Conservation (phyloP, 169 alveolate species). For the Miamiensis avidus region DNA sequence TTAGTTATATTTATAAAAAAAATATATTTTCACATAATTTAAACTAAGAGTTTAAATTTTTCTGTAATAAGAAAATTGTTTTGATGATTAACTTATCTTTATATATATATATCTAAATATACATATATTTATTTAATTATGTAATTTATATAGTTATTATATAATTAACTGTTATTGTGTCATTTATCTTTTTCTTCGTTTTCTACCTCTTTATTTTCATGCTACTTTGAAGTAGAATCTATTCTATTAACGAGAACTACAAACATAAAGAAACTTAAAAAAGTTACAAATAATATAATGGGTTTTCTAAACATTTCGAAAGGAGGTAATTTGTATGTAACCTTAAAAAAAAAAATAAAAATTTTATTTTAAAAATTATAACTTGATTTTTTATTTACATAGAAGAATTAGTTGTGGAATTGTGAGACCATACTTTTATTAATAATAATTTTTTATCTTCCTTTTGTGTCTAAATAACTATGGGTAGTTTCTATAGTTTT, state of each 20-base stretch:
- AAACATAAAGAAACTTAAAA: slow-evolving; percentile 21
- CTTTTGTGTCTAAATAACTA: slow-evolving; percentile 50
- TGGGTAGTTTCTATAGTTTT: not conserved
- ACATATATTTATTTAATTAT: too few species aligned
- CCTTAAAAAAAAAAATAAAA: slow-evolving; percentile 5
- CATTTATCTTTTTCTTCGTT: not conserved
- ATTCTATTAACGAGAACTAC: slow-evolving; percentile 32
- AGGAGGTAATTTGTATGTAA: slow-evolving; percentile 19
- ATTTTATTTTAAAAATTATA: not conserved
- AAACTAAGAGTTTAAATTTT: too few species aligned
- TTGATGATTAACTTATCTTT: too few species aligned
- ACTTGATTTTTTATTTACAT: slow-evolving; percentile 16
- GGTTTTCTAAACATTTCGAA: slow-evolving; percentile 29
- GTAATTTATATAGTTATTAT: too few species aligned
- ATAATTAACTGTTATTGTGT: too few species aligned
- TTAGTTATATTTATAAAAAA: too few species aligned
- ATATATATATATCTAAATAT: too few species aligned
- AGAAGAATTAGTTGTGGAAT: slow-evolving; percentile 45
- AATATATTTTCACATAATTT: too few species aligned
- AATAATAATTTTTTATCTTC: slow-evolving; percentile 51
- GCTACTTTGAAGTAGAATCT: not conserved
- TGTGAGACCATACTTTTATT: slow-evolving; percentile 32
- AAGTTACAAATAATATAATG: slow-evolving; percentile 28
- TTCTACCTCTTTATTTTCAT: not conserved
- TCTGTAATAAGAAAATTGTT: too few species aligned